Evolutionary conservation across 495 filamentous ascomycete species (phyloP).

Genomic region (Penicillium mononematosum): DNA sequence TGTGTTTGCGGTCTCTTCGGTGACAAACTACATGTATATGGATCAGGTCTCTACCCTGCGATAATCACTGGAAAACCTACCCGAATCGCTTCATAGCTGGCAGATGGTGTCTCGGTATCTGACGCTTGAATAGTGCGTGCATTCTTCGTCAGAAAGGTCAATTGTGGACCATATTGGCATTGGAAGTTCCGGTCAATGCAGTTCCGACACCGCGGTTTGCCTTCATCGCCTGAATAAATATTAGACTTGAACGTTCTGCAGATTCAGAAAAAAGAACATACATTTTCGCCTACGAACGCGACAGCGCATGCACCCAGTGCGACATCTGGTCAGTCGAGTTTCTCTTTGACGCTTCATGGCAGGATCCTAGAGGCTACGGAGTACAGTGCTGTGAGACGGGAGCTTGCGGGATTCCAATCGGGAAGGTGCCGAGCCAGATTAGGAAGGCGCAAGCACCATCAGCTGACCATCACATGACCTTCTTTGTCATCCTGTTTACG

Average conservation of each 20-base stretch:
- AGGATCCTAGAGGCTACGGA: background rate
- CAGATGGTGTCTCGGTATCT: conserved; percentile 11
- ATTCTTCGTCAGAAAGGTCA: conserved; percentile 46
- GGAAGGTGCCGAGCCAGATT: conserved; percentile 15
- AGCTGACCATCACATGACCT: conserved; percentile 1
- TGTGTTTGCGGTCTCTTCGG: conserved; percentile 19
- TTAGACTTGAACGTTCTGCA: conserved; percentile 3
- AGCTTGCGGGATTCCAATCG: background rate
- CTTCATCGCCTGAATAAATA: conserved; percentile 37
- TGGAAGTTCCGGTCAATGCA: conserved; percentile 39
- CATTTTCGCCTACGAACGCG: conserved; percentile 43
- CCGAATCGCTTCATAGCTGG: conserved; percentile 26
- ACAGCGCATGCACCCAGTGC: conserved; percentile 48
- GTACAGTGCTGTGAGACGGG: background rate
- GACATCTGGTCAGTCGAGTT: conserved; percentile 31
- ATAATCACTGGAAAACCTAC: conserved; percentile 12
- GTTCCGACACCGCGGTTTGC: conserved; percentile 42
- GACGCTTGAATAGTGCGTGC: conserved; percentile 29
- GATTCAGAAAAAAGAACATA: conserved; percentile 15
- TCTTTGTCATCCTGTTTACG: background rate
- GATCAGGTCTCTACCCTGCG: background rate
- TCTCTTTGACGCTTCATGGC: conserved; percentile 17
- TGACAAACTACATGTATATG: conserved; percentile 28
- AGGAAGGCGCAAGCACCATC: conserved; percentile 26
- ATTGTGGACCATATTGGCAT: conserved; percentile 40